Evolutionary conservation across 768 basidiomycete genomes (phyloP), one percentile per base, ranked within the genome.

Genomic region (Pilatotrama ljubarskyi): DNA sequence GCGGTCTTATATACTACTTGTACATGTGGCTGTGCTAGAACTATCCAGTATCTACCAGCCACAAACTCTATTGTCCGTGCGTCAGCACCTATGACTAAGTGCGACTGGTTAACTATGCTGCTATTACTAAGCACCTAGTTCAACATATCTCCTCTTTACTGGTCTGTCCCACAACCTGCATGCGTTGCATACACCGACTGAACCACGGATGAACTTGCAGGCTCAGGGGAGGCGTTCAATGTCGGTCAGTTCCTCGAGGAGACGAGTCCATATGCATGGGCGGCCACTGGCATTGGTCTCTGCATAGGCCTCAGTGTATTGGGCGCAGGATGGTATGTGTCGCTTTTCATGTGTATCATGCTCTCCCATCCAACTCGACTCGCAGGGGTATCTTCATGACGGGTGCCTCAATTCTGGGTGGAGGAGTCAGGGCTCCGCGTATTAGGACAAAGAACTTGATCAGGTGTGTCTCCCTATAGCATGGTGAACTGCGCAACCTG

Each of bases 401-500:
- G 0, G 97, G 97, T 55, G 77, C 95, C n/a, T 96, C 94, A 29
- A 95, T 99, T 66, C 81, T 99, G 29, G 96, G 96, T 46, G 97
- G 95, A 71, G 95, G 95, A 69, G 94, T 98, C 10, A 81, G 95
- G 42, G 83, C 94, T 47, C 96, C 96, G 11, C 82, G 96, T 65
- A 98, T 99, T 54, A 84, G 88, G 49, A 98, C 96, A 18, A 98
- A 99, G 83, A 99, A 99, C 73, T 74, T 98, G 73, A 97, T 99
- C 68, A 95, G 93, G 95, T 93, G 50, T 52, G 82, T 53, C 9
- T 24, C 10, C 2, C 46, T 17, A 0, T 9, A n/a, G n/a, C n/a
- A n/a, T 20, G 7, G 38, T 7, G 18, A n/a, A n/a, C n/a, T 17
- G 41, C 40, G 8, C 20, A 10, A 14, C 17, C 61, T 63, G n/a